These are phyloP conservation scores for Onygena corvina DNA, from an alignment of 2,329 filamentous ascomycete genomes.

Conservation along the genomic window DNA sequence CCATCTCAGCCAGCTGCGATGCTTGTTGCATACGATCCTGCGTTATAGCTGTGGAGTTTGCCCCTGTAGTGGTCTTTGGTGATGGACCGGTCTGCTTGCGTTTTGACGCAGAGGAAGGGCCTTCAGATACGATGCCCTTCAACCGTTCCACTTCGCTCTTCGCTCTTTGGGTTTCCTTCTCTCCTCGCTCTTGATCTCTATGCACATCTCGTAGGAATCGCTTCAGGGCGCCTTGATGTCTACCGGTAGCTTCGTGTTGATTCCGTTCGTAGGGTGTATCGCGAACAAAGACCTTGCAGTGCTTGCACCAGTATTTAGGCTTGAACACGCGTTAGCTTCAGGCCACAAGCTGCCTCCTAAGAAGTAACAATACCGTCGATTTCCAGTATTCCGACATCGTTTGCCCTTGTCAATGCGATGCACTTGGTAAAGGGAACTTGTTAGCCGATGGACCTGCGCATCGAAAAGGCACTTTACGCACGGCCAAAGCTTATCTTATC, in stretches of 20 bases:
- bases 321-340: constrained; percentile 20
- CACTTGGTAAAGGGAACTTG: no score
- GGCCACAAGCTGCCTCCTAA: background rate
- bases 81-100: constrained; percentile 16
- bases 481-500: constrained; percentile 4
- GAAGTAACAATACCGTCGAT: constrained; percentile 51
- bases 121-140: constrained; percentile 57
- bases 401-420: background rate
- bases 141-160: constrained; percentile 75
- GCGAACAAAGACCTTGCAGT: constrained; percentile 79
- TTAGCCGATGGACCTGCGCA: no score
- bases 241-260: constrained; percentile 78
- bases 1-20: constrained; percentile 76
- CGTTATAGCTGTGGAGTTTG: constrained; percentile 27
- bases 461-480: no score
- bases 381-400: constrained; percentile 97
- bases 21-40: constrained; percentile 71
- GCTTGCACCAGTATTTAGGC: constrained; percentile 96
- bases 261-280: constrained; percentile 82
- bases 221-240: constrained; percentile 76
- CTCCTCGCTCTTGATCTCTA: constrained; percentile 65
- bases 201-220: constrained; percentile 83
- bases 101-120: constrained; percentile 19
- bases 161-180: constrained; percentile 69
- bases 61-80: constrained; percentile 23